Conservation (phyloP, 176 grass and related monocot genomes). For the Echinochloa phyllopogon region DNA sequence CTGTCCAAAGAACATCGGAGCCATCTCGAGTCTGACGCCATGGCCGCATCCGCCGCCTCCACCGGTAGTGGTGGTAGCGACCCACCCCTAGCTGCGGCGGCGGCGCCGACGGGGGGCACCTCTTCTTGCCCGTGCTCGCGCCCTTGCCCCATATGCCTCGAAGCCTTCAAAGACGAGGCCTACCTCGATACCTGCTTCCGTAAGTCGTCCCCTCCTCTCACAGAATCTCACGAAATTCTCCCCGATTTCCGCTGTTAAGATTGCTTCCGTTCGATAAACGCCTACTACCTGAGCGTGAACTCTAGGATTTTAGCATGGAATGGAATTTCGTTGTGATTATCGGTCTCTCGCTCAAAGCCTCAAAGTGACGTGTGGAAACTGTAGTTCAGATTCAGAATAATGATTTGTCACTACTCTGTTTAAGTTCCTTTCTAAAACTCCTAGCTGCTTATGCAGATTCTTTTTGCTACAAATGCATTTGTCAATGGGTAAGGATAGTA, state of each 20-base stretch:
- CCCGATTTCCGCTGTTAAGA: not conserved
- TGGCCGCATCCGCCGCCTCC: conserved; percentile 17
- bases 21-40: not conserved
- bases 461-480: conserved; percentile 67
- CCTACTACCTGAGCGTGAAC: not conserved
- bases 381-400: conserved; percentile 15
- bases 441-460: conserved; percentile 54
- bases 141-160: conserved; percentile 64
- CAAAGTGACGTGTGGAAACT: not conserved
- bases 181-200: conserved; percentile 73
- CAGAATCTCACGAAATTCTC: not conserved
- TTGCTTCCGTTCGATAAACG: not conserved
- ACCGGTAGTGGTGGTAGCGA: not conserved
- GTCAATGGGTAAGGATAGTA: conserved; percentile 61
- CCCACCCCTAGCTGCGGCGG: not conserved
- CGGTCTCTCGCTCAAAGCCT: not conserved
- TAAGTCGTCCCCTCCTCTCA: conserved; percentile 32
- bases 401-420: not conserved
- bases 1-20: not conserved
- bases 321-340: not conserved
- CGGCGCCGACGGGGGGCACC: not conserved
- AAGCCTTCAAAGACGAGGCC: conserved; percentile 60
- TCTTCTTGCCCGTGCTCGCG: not conserved
- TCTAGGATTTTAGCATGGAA: not conserved
- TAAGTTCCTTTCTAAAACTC: not conserved